phyloP scores from a whole-genome alignment of 2,329 filamentous ascomycete genomes.

The Paecilomyces sp. region DNA sequence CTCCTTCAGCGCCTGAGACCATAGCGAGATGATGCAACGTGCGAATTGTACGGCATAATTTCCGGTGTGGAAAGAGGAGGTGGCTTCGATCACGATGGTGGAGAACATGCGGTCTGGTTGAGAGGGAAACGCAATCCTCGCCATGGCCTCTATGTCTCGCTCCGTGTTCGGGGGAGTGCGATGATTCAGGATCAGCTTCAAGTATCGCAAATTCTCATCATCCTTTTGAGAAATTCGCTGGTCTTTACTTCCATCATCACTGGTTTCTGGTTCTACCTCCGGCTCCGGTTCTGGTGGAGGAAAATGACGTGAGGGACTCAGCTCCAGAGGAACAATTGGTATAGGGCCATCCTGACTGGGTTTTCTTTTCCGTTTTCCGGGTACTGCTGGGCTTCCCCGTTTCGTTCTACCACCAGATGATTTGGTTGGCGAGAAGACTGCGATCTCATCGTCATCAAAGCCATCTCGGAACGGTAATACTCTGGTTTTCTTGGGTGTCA shows the following conservation, averaged over 20 bases:
- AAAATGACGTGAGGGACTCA: constrained; percentile 17
- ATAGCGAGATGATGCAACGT: constrained; percentile 45
- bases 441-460: constrained; percentile 56
- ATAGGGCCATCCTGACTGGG: constrained; percentile 47
- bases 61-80: constrained; percentile 36
- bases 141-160: constrained; percentile 49
- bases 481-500: constrained; percentile 46
- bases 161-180: constrained; percentile 41
- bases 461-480: constrained; percentile 50
- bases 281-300: not conserved
- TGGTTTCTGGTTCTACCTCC: constrained; percentile 8
- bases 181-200: constrained; percentile 52
- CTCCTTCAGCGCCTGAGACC: constrained; percentile 50
- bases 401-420: constrained; percentile 38
- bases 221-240: constrained; percentile 15
- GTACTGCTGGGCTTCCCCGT: constrained; percentile 47
- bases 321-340: constrained; percentile 34
- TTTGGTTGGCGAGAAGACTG: constrained; percentile 50
- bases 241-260: constrained; percentile 16
- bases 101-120: constrained; percentile 42
- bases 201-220: constrained; percentile 28
- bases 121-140: constrained; percentile 48
- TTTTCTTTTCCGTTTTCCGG: constrained; percentile 52
- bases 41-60: constrained; percentile 45
- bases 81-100: constrained; percentile 47